Evolutionary conservation across 2,329 filamentous ascomycete species (phyloP).

Genomic region (Aspergillus sp.): DNA sequence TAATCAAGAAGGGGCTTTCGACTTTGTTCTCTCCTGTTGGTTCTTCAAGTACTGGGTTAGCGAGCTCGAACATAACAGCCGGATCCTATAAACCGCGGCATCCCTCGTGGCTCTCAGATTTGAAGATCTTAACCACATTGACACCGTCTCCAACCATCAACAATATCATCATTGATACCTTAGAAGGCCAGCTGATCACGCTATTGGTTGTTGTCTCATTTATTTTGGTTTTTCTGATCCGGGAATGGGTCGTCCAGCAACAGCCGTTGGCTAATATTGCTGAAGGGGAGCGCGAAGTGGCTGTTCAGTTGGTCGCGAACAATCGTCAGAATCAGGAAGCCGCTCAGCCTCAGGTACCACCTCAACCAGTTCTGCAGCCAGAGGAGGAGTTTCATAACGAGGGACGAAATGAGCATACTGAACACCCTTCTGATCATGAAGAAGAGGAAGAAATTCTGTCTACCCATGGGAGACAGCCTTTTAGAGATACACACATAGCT

Average conservation of each 20-base stretch:
- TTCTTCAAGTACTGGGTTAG: slow-evolving; percentile 20
- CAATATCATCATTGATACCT: slow-evolving; percentile 66
- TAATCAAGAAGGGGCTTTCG: slow-evolving; percentile 39
- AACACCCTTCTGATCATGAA: slow-evolving; percentile 5
- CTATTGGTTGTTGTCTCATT: slow-evolving; percentile 85
- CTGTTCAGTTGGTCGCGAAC: slow-evolving; percentile 38
- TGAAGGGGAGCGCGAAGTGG: slow-evolving; percentile 45
- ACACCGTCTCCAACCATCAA: slow-evolving; percentile 68
- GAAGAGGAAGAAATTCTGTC: slow-evolving; percentile 2
- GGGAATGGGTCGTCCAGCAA: slow-evolving; percentile 97
- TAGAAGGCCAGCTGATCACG: slow-evolving; percentile 93
- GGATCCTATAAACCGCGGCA: slow-evolving; percentile 27
- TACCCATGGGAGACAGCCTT: neutral
- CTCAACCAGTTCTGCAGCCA: slow-evolving; percentile 3
- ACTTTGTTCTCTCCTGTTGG: slow-evolving; percentile 26
- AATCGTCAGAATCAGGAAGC: slow-evolving; percentile 22
- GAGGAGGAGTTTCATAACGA: slow-evolving; percentile 5
- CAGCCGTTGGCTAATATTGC: slow-evolving; percentile 86
- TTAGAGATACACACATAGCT: neutral
- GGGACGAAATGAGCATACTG: slow-evolving; percentile 5
- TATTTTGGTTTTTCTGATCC: slow-evolving; percentile 90
- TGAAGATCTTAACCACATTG: slow-evolving; percentile 45
- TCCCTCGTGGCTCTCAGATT: slow-evolving; percentile 50
- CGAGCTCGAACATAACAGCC: slow-evolving; percentile 19
- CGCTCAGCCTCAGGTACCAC: slow-evolving; percentile 7